Evolutionary conservation across 768 basidiomycete species (phyloP).

Genomic region (Serpula lacrymans): DNA sequence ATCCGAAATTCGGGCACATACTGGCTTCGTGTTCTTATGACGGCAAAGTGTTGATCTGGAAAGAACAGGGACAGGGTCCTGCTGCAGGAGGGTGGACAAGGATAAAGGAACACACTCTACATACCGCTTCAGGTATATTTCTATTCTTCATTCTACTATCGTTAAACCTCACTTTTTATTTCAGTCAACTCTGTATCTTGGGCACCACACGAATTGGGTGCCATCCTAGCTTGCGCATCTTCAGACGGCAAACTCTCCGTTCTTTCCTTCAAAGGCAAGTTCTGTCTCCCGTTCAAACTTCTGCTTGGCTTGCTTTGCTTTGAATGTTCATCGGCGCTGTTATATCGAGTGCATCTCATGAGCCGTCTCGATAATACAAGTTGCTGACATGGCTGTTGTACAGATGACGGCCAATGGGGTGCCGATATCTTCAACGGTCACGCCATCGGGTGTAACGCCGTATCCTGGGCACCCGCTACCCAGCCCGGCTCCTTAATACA

Average conservation of each 20-base stretch:
- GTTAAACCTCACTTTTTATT: not conserved
- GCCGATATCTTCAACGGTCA: conserved; percentile 95
- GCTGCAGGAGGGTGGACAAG: conserved; percentile 76
- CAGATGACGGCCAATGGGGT: conserved; percentile 96
- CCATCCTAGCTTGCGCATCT: conserved; percentile 94
- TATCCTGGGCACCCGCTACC: conserved; percentile 95
- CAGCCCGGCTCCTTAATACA: conserved; percentile 82
- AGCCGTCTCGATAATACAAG: too few species aligned
- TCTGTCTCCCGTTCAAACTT: not conserved
- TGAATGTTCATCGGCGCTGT: too few species aligned
- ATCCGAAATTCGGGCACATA: conserved; percentile 95
- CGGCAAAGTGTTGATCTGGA: conserved; percentile 98
- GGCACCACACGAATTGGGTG: conserved; percentile 98
- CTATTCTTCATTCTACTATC: not conserved
- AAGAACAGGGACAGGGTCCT: conserved; percentile 69
- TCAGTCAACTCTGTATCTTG: conserved; percentile 96
- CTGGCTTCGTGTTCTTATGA: conserved; percentile 99
- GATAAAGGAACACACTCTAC: conserved; percentile 93
- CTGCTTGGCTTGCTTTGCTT: not conserved
- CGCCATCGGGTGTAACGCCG: conserved; percentile 94
- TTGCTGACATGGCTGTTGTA: too few species aligned
- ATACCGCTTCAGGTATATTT: conserved; percentile 86
- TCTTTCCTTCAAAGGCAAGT: conserved; percentile 90
- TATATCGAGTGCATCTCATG: too few species aligned
- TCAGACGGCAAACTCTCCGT: conserved; percentile 98